Evolutionary conservation across 805 yeast species (phyloP).

Genomic region (Lipomyces sp.): DNA sequence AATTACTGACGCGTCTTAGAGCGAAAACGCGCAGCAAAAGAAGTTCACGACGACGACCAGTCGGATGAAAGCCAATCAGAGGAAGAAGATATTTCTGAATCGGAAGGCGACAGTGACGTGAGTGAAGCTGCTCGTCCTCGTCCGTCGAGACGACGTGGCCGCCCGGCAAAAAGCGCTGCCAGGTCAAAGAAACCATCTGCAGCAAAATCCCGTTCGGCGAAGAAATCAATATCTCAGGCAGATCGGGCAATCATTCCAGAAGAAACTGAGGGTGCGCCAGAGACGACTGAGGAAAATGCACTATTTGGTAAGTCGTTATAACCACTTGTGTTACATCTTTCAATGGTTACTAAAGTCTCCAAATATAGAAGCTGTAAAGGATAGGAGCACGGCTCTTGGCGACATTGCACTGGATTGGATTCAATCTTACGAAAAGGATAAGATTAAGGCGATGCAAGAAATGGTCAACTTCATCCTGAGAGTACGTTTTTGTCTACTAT

Average conservation of each 20-base stretch:
- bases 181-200: background rate
- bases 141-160: conserved; percentile 5
- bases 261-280: background rate
- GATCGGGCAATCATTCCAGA: background rate
- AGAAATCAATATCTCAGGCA: background rate
- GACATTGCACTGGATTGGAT: conserved; percentile 60
- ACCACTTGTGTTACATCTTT: background rate
- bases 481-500: conserved; percentile 11
- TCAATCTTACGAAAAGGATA: conserved; percentile 47
- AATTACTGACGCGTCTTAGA: background rate
- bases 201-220: background rate
- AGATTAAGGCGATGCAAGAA: conserved; percentile 52
- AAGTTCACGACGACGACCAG: conserved; percentile 1
- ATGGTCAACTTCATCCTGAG: conserved; percentile 67
- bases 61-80: background rate
- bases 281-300: conserved; percentile 11
- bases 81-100: conserved; percentile 9
- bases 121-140: conserved; percentile 7
- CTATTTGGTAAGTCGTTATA: conserved; percentile 13
- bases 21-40: background rate
- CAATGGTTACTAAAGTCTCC: background rate
- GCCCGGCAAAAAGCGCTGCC: conserved; percentile 4
- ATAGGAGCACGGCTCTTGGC: conserved; percentile 47
- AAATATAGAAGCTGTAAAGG: conserved; percentile 47
- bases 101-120: conserved; percentile 9